Evolutionary conservation across 2,329 filamentous ascomycete genomes (phyloP), one percentile per base, ranked within the genome.

Genomic region (Fusarium aywerte): DNA sequence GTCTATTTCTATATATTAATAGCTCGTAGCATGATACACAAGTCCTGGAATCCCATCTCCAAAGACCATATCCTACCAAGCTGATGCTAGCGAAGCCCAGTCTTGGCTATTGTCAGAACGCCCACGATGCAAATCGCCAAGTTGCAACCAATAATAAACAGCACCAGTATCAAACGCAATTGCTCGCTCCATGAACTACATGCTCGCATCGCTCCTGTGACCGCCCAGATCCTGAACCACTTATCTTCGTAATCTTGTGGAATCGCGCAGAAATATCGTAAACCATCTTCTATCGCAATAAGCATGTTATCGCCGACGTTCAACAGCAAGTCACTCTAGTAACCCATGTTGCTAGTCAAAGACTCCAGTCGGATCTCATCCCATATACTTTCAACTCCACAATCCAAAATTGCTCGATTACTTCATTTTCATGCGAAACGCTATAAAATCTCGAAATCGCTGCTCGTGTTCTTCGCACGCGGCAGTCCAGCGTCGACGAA

Each of bases 391-490:
- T 23, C 36, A 62, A 51, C 62, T 62, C 53, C 58, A 21, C 36
- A 39, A 47, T 55, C 31, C 36, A 39, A 56, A 68, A 59, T 25
- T 23, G 59, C 38, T 23, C 38, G 21, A 35, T 74, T 58, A 78
- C 66, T 77, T 79, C 79, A 82, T 82, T 79, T 77, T 80, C 36
- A 80, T 77, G 59, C 80, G 77, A 61, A 81, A 80, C 27, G 75
- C 81, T 76, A 84, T 80, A 72, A 89, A 91, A 67, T 87, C 84
- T 67, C 83, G 80, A 57, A 92, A 79, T 11, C 84, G 83, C 57
- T 81, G 76, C 58, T 86, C 83, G 72, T 93, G 90, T 61, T 83
- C 83, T 40, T 87, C 84, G 62, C 85, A 87, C 9, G 86, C 86
- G 10, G 83, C 76, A 29, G 78, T 78, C 89, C 90, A 92, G 56